Evolutionary conservation across 495 filamentous ascomycete genomes (phyloP), one percentile per base, ranked within the genome.

Genomic region (Bryoglossum gracile): DNA sequence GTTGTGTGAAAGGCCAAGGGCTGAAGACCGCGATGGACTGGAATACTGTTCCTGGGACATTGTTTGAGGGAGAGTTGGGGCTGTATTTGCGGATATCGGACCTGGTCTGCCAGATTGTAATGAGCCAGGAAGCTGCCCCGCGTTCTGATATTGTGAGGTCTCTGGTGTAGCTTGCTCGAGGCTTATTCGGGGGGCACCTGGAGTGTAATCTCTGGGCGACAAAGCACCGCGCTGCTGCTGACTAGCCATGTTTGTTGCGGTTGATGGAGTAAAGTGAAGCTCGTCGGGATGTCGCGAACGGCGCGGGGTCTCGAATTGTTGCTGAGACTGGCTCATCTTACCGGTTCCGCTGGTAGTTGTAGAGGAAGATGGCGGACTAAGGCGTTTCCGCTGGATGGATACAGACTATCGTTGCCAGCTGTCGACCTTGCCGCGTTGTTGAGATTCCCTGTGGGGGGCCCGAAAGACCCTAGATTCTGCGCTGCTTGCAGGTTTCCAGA

Each of bases 241-340:
- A 4, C 49, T 47, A 39, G 50, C 47, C 48, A 54, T 51, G 21
- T 43, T 53, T 9, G 40, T 46, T 47, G 80, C 72, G 41, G 65
- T 67, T 11, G 83, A 69, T n/a, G n/a, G n/a, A 34, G 82, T 78
- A 51, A 91, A 83, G 66, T 91, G 87, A 57, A 90, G 74, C 69
- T 94, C 87, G 56, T 90, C 87, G 52, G 76, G 71, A 38, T 75
- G 70, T 40, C 80, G 72, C 39, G 68, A 61, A 56, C 78, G 70
- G 55, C 79, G 71, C 32, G 74, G 68, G 21, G 72, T 71, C 23
- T 80, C 78, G 62, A 73, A 82, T 16, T 72, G 60, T 53, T 69
- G 70, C 34, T n/a, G n/a, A n/a, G 65, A 51, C 21, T 68, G 65
- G 53, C 69, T 75, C 42, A 73, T 72, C 4, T 36, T 37, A 23